A percentile compares a stretch with the other conserved stretches of the same genome.
Evolutionary conservation across 345 rosid genomes (phyloP).

Genomic region (Erucastrum elatum): DNA sequence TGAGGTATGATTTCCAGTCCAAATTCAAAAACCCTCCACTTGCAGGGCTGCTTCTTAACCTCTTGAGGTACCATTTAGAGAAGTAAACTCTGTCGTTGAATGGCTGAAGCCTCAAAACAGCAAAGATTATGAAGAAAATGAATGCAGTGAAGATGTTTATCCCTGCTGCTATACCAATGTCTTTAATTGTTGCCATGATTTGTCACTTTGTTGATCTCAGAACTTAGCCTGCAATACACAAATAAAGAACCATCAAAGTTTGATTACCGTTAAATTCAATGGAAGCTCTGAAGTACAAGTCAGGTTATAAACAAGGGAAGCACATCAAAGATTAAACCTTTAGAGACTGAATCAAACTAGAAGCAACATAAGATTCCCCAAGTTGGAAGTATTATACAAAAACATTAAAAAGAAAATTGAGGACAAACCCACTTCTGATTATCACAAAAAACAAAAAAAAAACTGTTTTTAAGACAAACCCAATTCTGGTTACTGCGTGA

Average conservation of each 20-base stretch:
- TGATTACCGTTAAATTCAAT: background rate
- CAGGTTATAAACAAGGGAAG: slow-evolving; percentile 16
- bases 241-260: slow-evolving; percentile 5
- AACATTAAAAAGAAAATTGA: background rate
- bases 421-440: slow-evolving; percentile 20
- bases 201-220: slow-evolving; percentile 9
- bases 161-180: slow-evolving; percentile 81
- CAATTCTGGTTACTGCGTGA: background rate
- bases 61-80: slow-evolving; percentile 92
- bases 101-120: slow-evolving; percentile 82
- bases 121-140: slow-evolving; percentile 74
- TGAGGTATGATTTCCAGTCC: slow-evolving; percentile 65
- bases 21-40: slow-evolving; percentile 70
- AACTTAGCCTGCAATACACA: slow-evolving; percentile 6
- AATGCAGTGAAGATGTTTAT: slow-evolving; percentile 74
- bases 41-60: slow-evolving; percentile 72
- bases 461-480: background rate
- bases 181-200: slow-evolving; percentile 81
- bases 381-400: background rate
- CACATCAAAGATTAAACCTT: slow-evolving; percentile 23
- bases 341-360: background rate
- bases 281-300: background rate
- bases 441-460: background rate
- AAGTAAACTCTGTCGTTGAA: slow-evolving; percentile 95
- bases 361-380: background rate